Conservation (phyloP, 192 early-diverging fungal genomes). For the Backusella parvicylindrica region DNA sequence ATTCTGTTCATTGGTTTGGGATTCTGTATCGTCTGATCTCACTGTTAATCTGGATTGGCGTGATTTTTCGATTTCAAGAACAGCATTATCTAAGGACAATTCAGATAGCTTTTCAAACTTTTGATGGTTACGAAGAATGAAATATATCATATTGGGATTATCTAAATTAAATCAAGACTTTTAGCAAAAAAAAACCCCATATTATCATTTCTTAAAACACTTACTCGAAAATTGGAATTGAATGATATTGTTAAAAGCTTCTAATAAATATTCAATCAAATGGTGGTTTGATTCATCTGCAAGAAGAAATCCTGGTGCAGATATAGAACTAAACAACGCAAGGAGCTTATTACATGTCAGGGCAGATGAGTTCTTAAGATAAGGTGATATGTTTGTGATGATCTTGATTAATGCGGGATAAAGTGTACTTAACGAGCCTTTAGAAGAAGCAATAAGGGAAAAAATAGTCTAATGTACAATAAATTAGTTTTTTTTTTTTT, state of each 20-base stretch:
- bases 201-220: no score
- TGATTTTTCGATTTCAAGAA: constrained; percentile 52
- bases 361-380: constrained; percentile 70
- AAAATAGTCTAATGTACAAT: constrained; percentile 75
- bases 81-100: constrained; percentile 65
- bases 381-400: constrained; percentile 79
- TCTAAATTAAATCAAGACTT: no score
- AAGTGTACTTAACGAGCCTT: constrained; percentile 57
- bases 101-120: constrained; percentile 66
- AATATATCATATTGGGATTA: constrained; percentile 79
- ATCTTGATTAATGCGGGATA: constrained; percentile 76
- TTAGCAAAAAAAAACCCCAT: no score
- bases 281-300: constrained; percentile 75
- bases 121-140: constrained; percentile 69
- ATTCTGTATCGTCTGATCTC: background rate
- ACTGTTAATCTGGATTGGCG: constrained; percentile 19
- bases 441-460: constrained; percentile 74
- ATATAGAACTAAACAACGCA: constrained; percentile 69
- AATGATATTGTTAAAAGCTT: constrained; percentile 78
- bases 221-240: constrained; percentile 78
- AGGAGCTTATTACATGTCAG: constrained; percentile 71
- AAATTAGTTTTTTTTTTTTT: no score
- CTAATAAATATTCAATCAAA: constrained; percentile 72
- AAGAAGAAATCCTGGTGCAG: constrained; percentile 78
- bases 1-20: background rate